Evolutionary conservation across 208 protist species (phyloP).

Genomic region (Leishmania tropica): DNA sequence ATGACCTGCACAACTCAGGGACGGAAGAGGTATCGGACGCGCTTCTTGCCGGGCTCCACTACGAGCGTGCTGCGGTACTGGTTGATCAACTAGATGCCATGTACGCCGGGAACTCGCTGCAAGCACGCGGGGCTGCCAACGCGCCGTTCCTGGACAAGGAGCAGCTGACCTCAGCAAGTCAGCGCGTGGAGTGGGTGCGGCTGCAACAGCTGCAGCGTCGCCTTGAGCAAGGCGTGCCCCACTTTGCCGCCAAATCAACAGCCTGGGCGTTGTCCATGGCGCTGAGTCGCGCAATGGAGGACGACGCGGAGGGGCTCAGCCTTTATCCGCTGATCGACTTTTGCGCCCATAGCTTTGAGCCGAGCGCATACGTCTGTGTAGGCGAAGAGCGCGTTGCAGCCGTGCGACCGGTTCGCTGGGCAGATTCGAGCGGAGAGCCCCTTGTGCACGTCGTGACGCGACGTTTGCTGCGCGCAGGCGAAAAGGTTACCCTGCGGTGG

Average conservation of each 20-base stretch:
- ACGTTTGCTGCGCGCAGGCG: constrained; percentile 43
- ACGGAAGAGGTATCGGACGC: constrained; percentile 39
- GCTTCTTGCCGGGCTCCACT: constrained; percentile 9
- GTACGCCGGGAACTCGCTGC: constrained; percentile 79
- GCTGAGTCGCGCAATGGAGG: constrained; percentile 58
- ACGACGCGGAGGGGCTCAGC: constrained; percentile 55
- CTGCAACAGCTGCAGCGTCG: constrained; percentile 53
- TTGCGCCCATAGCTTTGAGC: constrained; percentile 65
- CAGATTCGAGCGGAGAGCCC: constrained; percentile 38
- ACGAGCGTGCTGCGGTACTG: constrained; percentile 26
- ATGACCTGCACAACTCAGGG: constrained; percentile 82
- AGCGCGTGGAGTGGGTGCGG: constrained; percentile 72
- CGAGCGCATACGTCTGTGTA: constrained; percentile 46
- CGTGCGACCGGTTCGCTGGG: constrained; percentile 22
- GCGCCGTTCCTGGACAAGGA: constrained; percentile 75
- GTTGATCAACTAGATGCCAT: constrained; percentile 56
- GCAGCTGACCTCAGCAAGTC: constrained; percentile 35
- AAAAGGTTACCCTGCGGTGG: constrained; percentile 65
- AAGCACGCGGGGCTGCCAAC: constrained; percentile 60
- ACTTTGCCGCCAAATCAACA: constrained; percentile 79
- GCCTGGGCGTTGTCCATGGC: constrained; percentile 85
- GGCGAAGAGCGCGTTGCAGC: not conserved
- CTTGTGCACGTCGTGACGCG: constrained; percentile 65
- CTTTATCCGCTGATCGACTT: constrained; percentile 87
- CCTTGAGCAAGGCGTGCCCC: constrained; percentile 79